Evolutionary conservation across 1,284 basidiomycete species (phyloP), one percentile per base, ranked within the genome.

Genomic region (Spongispora temasekensis): DNA sequence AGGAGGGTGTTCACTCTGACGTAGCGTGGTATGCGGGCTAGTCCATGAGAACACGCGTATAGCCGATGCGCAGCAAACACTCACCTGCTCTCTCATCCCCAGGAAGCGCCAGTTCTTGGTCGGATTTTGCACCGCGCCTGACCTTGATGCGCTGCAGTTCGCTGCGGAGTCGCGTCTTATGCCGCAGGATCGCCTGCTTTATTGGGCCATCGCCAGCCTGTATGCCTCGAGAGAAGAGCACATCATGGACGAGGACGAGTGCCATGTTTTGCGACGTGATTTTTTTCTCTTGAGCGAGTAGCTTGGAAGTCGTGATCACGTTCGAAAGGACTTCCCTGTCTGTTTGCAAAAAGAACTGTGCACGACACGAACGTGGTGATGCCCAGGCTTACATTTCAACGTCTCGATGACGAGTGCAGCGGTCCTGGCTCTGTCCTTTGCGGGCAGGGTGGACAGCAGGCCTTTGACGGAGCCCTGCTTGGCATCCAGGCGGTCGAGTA

Each of bases 401-500:
- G 94, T 95, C 78, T 96, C 93, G 56, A 97, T 95, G 35, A 96
- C 86, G 34, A 95, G 83, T 56, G 89, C 89, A 50, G 88, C 83
- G 2, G 85, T 89, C 59, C 91, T 83, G 74, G 92, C 94, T 70
- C 92, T 84, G 68, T 88, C 85, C 70, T 89, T 91, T 69, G 88
- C 84, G 17, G 90, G 85, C 23, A 94, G 79, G 32, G 84, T 84
- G 25, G 86, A 85, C 55, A 94, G 79, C 40, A 93, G 75, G 57
- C 91, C 82, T 75, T 94, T 90, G 72, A 97, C 90, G 8, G 93
- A 95, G 15, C 94, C 94, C 75, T 93, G 84, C 74, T 91, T 93
- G 56, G 87, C 84, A 72, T 95, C 91, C 60, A 97, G 82, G 66
- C 88, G 88, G 72, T 96, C 93, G 68, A 97, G 81, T 6, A 88